Evolutionary conservation across 2,329 filamentous ascomycete genomes (phyloP).

Genomic region (Arthrobotrys sinensis): DNA sequence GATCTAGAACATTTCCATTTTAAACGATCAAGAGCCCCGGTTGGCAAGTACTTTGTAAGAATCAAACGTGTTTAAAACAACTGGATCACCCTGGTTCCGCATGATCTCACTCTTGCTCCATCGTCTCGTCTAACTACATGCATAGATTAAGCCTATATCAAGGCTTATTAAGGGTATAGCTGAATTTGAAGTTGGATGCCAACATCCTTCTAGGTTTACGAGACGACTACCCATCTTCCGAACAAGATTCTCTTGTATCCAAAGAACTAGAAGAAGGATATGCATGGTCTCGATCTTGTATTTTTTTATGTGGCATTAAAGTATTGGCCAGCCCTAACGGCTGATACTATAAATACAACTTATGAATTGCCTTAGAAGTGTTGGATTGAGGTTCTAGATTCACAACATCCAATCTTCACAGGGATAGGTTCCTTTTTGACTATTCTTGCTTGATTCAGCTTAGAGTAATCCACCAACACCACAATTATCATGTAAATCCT

Average conservation of each 20-base stretch:
- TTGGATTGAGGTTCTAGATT: constrained; percentile 47
- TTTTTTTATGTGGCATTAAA: constrained; percentile 38
- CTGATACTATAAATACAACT: constrained; percentile 19
- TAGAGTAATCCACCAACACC: constrained; percentile 1
- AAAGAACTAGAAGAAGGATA: not conserved
- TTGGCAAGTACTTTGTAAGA: no score
- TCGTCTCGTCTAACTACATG: not conserved
- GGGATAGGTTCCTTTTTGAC: constrained; percentile 5
- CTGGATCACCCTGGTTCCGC: not conserved
- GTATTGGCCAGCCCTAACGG: constrained; percentile 19
- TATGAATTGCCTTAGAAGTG: not conserved
- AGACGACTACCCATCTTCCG: not conserved
- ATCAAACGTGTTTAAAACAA: no score
- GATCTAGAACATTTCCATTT: not conserved
- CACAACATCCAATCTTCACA: constrained; percentile 2
- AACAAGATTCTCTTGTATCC: not conserved
- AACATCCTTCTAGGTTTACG: not conserved
- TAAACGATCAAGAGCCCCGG: not conserved
- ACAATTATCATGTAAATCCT: constrained; percentile 4
- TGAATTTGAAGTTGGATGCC: not conserved
- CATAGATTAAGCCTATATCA: not conserved
- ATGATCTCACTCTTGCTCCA: not conserved
- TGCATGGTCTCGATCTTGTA: not conserved
- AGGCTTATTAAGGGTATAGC: not conserved
- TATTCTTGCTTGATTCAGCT: constrained; percentile 27